These are phyloP conservation scores for Microsporum ferrugineum DNA, from an alignment of 2,329 filamentous ascomycete species.

Conservation along the genomic window DNA sequence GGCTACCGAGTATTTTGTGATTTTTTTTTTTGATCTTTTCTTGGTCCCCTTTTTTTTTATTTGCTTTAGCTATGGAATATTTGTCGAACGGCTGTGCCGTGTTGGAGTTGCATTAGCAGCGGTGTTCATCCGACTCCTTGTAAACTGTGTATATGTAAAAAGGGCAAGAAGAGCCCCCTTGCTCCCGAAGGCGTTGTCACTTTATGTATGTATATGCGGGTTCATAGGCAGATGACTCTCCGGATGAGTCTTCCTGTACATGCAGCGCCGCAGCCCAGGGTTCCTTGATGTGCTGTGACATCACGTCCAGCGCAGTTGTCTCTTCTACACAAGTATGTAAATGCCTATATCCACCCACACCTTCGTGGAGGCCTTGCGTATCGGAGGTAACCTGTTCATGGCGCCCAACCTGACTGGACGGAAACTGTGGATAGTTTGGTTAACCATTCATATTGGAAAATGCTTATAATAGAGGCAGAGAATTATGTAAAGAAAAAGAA, in stretches of 20 bases:
- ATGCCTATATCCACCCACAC: background rate
- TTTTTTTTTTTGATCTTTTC: too few species aligned
- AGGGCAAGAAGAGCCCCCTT: background rate
- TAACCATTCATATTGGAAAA: background rate
- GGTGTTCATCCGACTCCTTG: background rate
- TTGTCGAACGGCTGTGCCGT: background rate
- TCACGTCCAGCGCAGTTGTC: background rate
- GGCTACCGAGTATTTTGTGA: background rate
- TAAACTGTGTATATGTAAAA: background rate
- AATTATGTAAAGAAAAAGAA: too few species aligned
- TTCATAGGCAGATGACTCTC: background rate
- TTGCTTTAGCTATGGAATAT: background rate
- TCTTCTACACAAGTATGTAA: background rate
- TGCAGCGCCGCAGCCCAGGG: background rate
- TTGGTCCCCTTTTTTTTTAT: too few species aligned
- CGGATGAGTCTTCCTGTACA: background rate
- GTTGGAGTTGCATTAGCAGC: background rate
- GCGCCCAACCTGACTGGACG: slow-evolving; percentile 2
- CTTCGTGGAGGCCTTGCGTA: background rate
- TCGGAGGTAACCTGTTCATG: background rate
- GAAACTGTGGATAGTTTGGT: slow-evolving; percentile 6
- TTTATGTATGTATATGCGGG: background rate
- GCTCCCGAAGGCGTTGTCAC: background rate
- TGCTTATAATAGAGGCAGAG: background rate
- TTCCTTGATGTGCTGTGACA: background rate